Evolutionary conservation across 73 alveolate genomes (phyloP), one percentile per base, ranked within the genome.

Genomic region (Symbiodinium natans): DNA sequence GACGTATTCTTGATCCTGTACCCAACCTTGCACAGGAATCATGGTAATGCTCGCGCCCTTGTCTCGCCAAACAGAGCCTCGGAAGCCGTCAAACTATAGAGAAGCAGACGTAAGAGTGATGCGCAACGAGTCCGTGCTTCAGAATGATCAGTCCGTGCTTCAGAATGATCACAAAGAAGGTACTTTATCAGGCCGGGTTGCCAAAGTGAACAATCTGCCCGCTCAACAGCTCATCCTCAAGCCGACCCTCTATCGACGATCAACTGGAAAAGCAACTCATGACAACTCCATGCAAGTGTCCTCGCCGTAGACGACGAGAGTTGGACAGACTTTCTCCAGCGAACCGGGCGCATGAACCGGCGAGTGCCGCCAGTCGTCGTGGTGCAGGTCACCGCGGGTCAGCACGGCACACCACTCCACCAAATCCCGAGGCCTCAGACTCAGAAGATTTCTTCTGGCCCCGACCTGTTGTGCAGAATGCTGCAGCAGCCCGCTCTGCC

Each of bases 281-380:
- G n/a, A n/a, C n/a, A 46, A 46, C 59, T 13, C 59, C 6, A 46
- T 9, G 75, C 75, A 1, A 36, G 36, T 34, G 73, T 59, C 95
- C 95, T 89, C 86, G 25, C 95, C 95, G 75, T 89, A 89, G 34
- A 89, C 95, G 38, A 89, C 95, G 75, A 89, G 41, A 33, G 38
- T 63, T 11, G 95, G 95, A 39, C 87, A 74, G 75, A 89, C 8
- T 23, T 89, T 68, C 27, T 89, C 86, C 33, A 89, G 95, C 34
- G 87, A 42, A n/a, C 87, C 95, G 21, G 95, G 42, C 41, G 75
- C 95, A 40, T 41, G 73, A 41, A 89, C 38, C 29, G 95, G 95
- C 34, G 95, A 89, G 38, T 40, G 73, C 25, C 34, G 86, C 95
- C 95, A 89, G 73, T 89, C 95, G 42, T 89, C 86, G 31, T 89